Conservation (phyloP, 306 rosid species). For the Vigna angularis region DNA sequence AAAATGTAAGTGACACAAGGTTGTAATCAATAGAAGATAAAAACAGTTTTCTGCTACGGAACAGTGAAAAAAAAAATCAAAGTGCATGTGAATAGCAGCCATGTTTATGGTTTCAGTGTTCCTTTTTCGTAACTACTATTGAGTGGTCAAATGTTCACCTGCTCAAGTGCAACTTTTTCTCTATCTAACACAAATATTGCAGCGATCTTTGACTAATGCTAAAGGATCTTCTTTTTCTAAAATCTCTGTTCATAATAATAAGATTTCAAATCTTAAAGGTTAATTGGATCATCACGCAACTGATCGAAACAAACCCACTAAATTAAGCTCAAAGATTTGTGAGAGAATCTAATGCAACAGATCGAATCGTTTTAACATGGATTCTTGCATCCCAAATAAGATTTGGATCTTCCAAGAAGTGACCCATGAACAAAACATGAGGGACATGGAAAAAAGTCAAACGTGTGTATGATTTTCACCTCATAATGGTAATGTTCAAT, state of each 20-base stretch:
- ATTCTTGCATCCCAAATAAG: slow-evolving; percentile 34
- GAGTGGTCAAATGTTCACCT: slow-evolving; percentile 33
- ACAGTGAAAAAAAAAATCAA: background rate
- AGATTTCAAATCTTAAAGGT: slow-evolving; percentile 10
- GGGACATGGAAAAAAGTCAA: slow-evolving; percentile 38
- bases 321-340: background rate
- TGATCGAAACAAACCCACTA: slow-evolving; percentile 19
- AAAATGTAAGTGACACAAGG: no score
- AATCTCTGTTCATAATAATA: background rate
- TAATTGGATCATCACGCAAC: slow-evolving; percentile 23
- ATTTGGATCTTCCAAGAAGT: slow-evolving; percentile 19
- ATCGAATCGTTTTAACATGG: background rate
- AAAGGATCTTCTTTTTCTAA: slow-evolving; percentile 24
- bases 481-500: no score
- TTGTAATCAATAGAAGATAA: no score
- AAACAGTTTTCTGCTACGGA: background rate
- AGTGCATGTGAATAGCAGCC: slow-evolving; percentile 42
- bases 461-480: background rate
- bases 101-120: background rate
- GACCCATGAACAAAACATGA: slow-evolving; percentile 12
- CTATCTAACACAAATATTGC: slow-evolving; percentile 31
- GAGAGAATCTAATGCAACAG: slow-evolving; percentile 24
- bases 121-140: slow-evolving; percentile 12
- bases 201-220: slow-evolving; percentile 33
- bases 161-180: slow-evolving; percentile 33